Base-by-base conservation (phyloP, 768 basidiomycete genomes). In the Pholiota conissans region DNA sequence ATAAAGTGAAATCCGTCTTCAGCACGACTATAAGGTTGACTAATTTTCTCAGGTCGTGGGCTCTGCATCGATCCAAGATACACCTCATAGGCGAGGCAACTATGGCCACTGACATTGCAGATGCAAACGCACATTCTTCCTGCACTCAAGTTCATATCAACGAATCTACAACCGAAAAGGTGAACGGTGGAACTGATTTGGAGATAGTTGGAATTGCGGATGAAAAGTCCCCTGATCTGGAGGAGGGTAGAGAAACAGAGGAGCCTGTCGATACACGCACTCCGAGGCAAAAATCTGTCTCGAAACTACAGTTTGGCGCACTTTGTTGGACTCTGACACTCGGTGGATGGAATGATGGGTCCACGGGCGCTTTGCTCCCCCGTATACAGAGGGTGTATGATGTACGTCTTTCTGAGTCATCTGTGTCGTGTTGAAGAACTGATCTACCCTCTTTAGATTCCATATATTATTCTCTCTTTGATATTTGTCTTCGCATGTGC, bases 271-370 rank as follows among this genome's bases (percentile, higher is more conserved):
- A 45, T 18, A 24, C 42, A 24, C 42, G 42, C 20, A 45, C 42
- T 10, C 20, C 20, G 18, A 45, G 22, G 42, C 42, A 45, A 22
- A 45, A 45, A 45, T 45, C 10, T 45, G 18, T 24, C 3, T 45
- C 42, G 42, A 45, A 11, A 22, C 13, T 45, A 26, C 86, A 89
- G 58, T 82, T 86, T 56, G 62, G 71, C 16, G 68, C 84, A 0
- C 70, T 85, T 32, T 89, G 85, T 61, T 83, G 76, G 72, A 72
- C 76, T 10, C 51, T 87, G 47, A 85, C 86, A 58, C 70, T 90
- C 3, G 79, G 79, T 14, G 91, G 91, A 14, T 93, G 90, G 90
- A 90, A 87, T 64, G 91, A 91, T 68, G 86, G 85, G 11, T 80
- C 85, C 0, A 82, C 83, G 13, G 91, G 91, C 1, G 90, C 91